Percentiles rank a stretch among this genome's conserved stretches.
Conservation (phyloP, 2,329 filamentous ascomycete species). For the Ophiostoma pallidulum region DNA sequence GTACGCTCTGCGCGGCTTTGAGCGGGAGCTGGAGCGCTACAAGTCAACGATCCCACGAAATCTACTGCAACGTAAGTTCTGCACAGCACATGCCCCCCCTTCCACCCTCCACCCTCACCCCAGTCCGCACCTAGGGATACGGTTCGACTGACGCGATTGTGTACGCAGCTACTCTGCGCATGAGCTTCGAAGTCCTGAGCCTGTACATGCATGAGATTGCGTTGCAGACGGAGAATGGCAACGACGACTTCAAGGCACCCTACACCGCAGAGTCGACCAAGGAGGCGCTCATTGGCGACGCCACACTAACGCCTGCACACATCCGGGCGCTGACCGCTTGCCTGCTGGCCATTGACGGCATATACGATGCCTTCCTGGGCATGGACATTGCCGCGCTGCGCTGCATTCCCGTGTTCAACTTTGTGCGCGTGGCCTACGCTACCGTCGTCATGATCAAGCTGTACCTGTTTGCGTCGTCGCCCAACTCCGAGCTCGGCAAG, state of each 20-base stretch:
- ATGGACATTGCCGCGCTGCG: conserved; percentile 52
- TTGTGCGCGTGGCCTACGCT: conserved; percentile 63
- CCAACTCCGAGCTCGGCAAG: conserved; percentile 57
- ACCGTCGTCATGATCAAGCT: conserved; percentile 66
- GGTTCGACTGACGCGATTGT: too few species aligned
- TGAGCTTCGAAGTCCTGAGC: conserved; percentile 56
- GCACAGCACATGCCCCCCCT: too few species aligned
- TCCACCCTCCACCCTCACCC: too few species aligned
- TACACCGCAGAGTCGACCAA: conserved; percentile 37
- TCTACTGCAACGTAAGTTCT: conserved; percentile 46
- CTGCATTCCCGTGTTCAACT: conserved; percentile 59
- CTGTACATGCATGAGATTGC: conserved; percentile 70
- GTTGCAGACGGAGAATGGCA: conserved; percentile 52
- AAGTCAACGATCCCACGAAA: conserved; percentile 42
- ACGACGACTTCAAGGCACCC: conserved; percentile 41
- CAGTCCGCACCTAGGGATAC: too few species aligned
- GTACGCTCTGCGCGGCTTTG: conserved; percentile 54
- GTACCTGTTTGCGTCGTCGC: conserved; percentile 51
- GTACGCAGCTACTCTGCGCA: conserved; percentile 45
- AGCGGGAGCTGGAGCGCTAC: conserved; percentile 55
- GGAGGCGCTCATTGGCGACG: conserved; percentile 32
- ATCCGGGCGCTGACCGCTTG: conserved; percentile 60
- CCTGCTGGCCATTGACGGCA: conserved; percentile 54
- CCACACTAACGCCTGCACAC: conserved; percentile 43
- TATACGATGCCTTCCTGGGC: conserved; percentile 54